Evolutionary conservation across 176 grass and related monocot genomes (phyloP), one percentile per base, ranked within the genome.

Genomic region (Carex parvula): DNA sequence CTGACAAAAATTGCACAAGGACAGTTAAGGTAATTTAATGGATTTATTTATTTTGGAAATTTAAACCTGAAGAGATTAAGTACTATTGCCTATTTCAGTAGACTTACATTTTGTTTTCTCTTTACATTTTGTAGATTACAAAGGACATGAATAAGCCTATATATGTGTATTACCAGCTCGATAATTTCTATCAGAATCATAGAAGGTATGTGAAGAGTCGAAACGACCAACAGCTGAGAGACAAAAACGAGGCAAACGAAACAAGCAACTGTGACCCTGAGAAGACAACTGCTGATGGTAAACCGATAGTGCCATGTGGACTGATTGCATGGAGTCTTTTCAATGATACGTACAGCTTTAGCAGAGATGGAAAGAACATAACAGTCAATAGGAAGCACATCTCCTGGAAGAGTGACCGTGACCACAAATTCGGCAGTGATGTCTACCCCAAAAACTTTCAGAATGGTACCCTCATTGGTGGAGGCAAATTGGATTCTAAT

Each of bases 131-230:
- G 4, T 87, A 99, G 96, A 82, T 99, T 81, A 87, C 89, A 6
- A 95, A 92, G 85, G 46, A 89, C 81, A 99, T 99, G 96, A 84
- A 88, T 44, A 85, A 87, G 60, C 96, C 96, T 60, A 95, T 99
- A 72, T 99, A 90, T 85, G 93, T 99, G 42, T 98, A 98, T 79
- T 98, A 98, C 63, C 84, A 99, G 86, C 96, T 99, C 2, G 96
- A 99, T 56, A 99, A 95, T 76, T 99, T 99, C 87, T 99, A 99
- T 87, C 96, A 99, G 86, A 99, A 99, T 85, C 96, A 99, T 89
- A 93, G 96, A 83, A 99, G 96, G 96, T 99, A 99, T 89, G 96
- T 95, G 29, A 99, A 95, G 87, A 99, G 96, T 84, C 86, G 96
- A 84, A 95, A 91, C 35, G 96, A 99, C 86, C 86, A 50, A 13